Conservation (phyloP, 768 basidiomycete genomes). For the Pleurotus platypus region DNA sequence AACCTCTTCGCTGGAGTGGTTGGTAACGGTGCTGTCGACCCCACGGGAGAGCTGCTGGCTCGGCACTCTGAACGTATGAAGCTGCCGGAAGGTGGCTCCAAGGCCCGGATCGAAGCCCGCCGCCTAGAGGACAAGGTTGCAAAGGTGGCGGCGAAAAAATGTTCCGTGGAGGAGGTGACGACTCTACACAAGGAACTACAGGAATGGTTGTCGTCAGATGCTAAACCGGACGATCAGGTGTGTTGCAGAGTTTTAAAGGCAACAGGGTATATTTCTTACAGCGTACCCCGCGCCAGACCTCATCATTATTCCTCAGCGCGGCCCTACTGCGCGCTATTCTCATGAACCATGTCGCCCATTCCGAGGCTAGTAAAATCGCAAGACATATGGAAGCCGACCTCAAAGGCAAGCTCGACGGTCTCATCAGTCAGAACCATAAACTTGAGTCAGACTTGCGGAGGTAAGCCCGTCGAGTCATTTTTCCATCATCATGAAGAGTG, state of each 20-base stretch:
- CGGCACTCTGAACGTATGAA: slow-evolving; percentile 47
- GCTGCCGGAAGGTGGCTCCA: slow-evolving; percentile 37
- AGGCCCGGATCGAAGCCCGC: slow-evolving; percentile 53
- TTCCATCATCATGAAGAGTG: slow-evolving; percentile 6
- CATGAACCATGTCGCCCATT: slow-evolving; percentile 78
- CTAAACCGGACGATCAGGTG: slow-evolving; percentile 62
- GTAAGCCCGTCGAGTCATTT: slow-evolving; percentile 38
- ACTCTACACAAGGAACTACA: slow-evolving; percentile 75
- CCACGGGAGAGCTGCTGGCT: slow-evolving; percentile 37
- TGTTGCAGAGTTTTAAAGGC: slow-evolving; percentile 22
- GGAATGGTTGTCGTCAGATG: slow-evolving; percentile 65
- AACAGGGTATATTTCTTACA: slow-evolving; percentile 4
- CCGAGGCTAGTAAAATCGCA: slow-evolving; percentile 67
- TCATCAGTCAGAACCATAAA: slow-evolving; percentile 52
- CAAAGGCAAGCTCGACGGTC: slow-evolving; percentile 63
- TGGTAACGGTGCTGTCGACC: slow-evolving; percentile 18
- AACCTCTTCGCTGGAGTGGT: slow-evolving; percentile 26
- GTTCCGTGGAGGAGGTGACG: slow-evolving; percentile 82
- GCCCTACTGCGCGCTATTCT: slow-evolving; percentile 79
- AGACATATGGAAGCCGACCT: slow-evolving; percentile 59
- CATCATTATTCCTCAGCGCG: slow-evolving; percentile 72
- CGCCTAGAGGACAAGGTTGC: slow-evolving; percentile 76
- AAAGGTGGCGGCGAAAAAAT: slow-evolving; percentile 78
- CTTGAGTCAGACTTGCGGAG: slow-evolving; percentile 69
- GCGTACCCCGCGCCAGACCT: slow-evolving; percentile 35